A percentile compares a stretch with the other conserved stretches of the same genome.
Conservation (phyloP, 83 land plant genomes). For the Picea abies region DNA sequence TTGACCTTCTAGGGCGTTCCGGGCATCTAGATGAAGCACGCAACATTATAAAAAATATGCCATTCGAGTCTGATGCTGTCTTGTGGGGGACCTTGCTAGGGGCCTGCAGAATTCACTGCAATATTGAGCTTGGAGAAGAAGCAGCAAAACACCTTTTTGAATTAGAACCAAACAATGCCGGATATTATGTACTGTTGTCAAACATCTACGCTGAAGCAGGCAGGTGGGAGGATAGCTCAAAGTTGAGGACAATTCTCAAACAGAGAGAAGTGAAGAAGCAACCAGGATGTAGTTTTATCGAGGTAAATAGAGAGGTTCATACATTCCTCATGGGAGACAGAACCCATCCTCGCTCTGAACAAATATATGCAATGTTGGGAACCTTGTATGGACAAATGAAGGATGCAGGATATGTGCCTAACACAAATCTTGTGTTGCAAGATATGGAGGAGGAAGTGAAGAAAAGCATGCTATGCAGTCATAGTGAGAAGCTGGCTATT, state of each 20-base stretch:
- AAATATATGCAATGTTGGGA: background rate
- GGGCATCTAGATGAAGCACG: background rate
- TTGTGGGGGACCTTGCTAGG: slow-evolving; percentile 5
- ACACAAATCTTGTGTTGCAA: background rate
- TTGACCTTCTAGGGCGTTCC: slow-evolving; percentile 3
- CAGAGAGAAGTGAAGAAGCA: background rate
- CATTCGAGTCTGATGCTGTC: background rate
- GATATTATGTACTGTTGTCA: background rate
- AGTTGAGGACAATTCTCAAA: background rate
- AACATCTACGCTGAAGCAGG: background rate
- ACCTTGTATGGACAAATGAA: background rate
- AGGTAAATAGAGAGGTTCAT: background rate
- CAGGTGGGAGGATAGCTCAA: background rate
- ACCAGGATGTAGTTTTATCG: slow-evolving; percentile 8
- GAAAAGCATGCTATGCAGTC: background rate
- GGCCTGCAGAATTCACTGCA: background rate
- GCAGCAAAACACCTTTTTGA: background rate
- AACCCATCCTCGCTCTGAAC: no score
- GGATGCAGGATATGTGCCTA: background rate
- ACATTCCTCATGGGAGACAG: background rate
- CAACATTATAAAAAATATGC: slow-evolving; percentile 3
- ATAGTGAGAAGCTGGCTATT: slow-evolving; percentile 7
- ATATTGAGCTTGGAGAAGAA: background rate
- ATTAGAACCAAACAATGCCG: background rate
- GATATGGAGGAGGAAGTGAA: background rate